Conservation (phyloP, 768 basidiomycete genomes). For the Rhodotorula diobovata region DNA sequence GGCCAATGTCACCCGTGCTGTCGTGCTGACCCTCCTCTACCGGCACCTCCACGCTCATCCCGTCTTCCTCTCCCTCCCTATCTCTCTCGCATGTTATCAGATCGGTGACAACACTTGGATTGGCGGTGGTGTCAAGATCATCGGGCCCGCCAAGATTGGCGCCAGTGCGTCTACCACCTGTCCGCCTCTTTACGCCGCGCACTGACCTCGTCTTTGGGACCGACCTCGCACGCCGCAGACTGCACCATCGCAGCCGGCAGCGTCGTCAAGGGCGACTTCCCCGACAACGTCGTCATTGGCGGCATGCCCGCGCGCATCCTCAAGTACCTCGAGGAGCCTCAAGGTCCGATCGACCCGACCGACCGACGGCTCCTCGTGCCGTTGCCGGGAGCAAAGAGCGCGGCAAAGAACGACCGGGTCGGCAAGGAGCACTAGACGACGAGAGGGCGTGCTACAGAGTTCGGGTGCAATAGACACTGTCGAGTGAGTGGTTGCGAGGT, state of each 20-base stretch:
- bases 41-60: no score
- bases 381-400: no score
- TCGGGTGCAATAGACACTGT: no score
- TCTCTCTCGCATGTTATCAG: background rate
- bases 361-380: background rate
- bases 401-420: no score
- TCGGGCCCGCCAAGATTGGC: conserved; percentile 35
- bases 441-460: no score
- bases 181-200: background rate
- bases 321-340: conserved; percentile 21
- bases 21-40: no score
- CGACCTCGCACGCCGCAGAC: background rate
- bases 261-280: conserved; percentile 32
- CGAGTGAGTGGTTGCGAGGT: no score
- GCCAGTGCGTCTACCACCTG: background rate
- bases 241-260: conserved; percentile 34
- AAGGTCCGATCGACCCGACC: background rate
- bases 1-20: background rate
- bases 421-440: no score
- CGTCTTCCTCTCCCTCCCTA: no score
- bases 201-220: background rate
- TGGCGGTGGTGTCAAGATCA: conserved; percentile 22
- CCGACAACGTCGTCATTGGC: conserved; percentile 38
- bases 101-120: conserved; percentile 27
- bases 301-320: conserved; percentile 33